These are phyloP conservation scores for Beauveria scarabaeidicola DNA, from an alignment of 2,329 filamentous ascomycete species.

Conservation along the genomic window DNA sequence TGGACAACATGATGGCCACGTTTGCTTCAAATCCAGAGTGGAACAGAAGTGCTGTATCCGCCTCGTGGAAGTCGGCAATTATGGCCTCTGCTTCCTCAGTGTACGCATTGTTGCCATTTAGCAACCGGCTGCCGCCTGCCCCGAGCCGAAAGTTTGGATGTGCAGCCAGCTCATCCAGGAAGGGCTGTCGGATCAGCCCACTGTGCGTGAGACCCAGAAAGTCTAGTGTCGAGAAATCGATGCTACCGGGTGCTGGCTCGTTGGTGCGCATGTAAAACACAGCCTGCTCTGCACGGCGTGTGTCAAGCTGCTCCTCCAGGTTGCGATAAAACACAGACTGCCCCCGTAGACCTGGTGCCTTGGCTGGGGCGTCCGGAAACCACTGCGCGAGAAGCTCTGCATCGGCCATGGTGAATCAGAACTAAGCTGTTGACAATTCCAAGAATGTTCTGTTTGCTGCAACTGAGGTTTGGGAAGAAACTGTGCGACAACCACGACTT, in stretches of 20 bases:
- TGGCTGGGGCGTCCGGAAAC: background rate
- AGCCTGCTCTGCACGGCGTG: background rate
- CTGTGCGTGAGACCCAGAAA: background rate
- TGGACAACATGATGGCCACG: background rate
- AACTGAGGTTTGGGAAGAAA: background rate
- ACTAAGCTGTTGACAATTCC: no score
- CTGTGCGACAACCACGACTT: background rate
- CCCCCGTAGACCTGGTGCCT: background rate
- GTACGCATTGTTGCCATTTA: slow-evolving; percentile 1
- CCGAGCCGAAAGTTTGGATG: background rate
- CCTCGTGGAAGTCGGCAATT: background rate
- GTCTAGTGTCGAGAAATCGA: slow-evolving; percentile 3
- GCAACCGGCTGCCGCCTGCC: background rate
- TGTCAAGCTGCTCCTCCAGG: slow-evolving; percentile 3
- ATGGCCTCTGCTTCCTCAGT: background rate
- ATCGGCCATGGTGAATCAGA: background rate
- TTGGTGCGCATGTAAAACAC: background rate
- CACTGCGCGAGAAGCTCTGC: background rate
- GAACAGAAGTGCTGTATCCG: slow-evolving; percentile 2
- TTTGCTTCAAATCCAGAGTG: slow-evolving; percentile 5
- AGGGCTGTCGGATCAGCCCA: background rate
- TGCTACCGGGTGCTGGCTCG: background rate
- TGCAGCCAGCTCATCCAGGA: background rate
- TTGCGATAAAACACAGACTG: slow-evolving; percentile 7
- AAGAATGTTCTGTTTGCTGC: background rate